Conservation (phyloP, 179 eudicot genomes). For the Silene vulgaris region DNA sequence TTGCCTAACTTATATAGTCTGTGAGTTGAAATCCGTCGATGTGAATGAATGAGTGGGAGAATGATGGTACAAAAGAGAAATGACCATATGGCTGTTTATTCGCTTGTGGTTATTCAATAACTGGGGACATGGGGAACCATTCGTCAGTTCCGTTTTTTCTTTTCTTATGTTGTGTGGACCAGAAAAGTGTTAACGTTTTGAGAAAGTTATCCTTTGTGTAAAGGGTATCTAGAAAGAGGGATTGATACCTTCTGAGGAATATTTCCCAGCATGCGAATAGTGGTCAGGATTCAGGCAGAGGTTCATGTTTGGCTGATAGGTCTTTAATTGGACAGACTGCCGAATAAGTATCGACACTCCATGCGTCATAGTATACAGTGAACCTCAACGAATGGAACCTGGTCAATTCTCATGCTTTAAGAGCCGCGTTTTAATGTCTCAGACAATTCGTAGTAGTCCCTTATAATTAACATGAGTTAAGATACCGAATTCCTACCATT, state of each 20-base stretch:
- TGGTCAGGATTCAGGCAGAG: neutral
- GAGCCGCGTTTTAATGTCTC: neutral
- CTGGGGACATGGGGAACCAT: constrained; percentile 14
- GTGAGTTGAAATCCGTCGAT: constrained; percentile 1
- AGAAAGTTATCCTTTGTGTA: neutral
- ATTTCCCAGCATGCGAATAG: neutral
- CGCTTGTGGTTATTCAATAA: neutral
- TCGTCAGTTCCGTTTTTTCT: neutral
- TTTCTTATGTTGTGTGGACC: constrained; percentile 5
- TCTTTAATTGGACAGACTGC: neutral
- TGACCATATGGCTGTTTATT: neutral
- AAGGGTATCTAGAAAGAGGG: neutral
- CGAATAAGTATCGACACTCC: neutral
- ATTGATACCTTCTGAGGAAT: neutral
- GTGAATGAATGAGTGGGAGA: constrained; percentile 14
- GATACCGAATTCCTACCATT: neutral
- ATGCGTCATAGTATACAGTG: neutral
- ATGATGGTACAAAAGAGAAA: neutral
- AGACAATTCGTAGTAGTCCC: neutral
- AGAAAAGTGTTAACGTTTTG: neutral
- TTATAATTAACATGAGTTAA: neutral
- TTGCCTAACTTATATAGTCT: neutral
- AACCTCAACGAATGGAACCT: neutral
- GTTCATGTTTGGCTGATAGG: neutral
- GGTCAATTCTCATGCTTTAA: neutral